Percentiles rank a stretch among this genome's conserved stretches.
phyloP scores from a whole-genome alignment of 1,284 basidiomycete species.

The Stygiomarasmius scandens region DNA sequence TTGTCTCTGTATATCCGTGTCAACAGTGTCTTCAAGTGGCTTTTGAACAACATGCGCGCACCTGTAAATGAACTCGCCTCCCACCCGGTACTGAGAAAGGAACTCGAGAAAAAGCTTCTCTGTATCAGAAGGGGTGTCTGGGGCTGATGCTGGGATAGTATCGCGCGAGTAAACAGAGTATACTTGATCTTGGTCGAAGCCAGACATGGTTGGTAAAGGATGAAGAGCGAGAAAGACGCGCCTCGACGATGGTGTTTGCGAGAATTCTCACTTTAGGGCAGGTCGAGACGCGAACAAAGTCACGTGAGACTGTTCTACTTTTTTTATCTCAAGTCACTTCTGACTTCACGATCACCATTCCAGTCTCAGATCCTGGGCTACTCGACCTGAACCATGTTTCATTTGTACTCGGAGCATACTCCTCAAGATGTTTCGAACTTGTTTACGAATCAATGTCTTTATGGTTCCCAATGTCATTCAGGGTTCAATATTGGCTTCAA shows the following conservation, averaged over 20 bases:
- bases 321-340: not conserved
- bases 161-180: slow-evolving; percentile 79
- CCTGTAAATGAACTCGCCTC: slow-evolving; percentile 91
- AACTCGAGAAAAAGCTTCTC: slow-evolving; percentile 86
- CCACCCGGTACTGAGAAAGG: slow-evolving; percentile 83
- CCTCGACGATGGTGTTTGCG: not conserved
- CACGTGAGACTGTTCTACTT: not conserved
- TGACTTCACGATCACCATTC: too few species aligned
- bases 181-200: slow-evolving; percentile 79
- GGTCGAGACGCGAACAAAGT: slow-evolving; percentile 2
- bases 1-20: slow-evolving; percentile 67
- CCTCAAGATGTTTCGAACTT: not conserved
- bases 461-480: too few species aligned
- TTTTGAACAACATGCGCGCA: slow-evolving; percentile 17
- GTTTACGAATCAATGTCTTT: not conserved
- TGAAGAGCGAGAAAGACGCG: not conserved
- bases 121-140: slow-evolving; percentile 76
- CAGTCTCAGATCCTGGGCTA: too few species aligned
- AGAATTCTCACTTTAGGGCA: slow-evolving; percentile 9
- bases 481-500: too few species aligned
- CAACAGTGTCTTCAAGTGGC: slow-evolving; percentile 4
- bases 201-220: slow-evolving; percentile 47
- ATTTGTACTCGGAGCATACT: not conserved
- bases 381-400: not conserved
- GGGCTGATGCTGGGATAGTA: slow-evolving; percentile 58